Evolutionary conservation across 1,284 basidiomycete genomes (phyloP).

Genomic region (Baeospora myosura): DNA sequence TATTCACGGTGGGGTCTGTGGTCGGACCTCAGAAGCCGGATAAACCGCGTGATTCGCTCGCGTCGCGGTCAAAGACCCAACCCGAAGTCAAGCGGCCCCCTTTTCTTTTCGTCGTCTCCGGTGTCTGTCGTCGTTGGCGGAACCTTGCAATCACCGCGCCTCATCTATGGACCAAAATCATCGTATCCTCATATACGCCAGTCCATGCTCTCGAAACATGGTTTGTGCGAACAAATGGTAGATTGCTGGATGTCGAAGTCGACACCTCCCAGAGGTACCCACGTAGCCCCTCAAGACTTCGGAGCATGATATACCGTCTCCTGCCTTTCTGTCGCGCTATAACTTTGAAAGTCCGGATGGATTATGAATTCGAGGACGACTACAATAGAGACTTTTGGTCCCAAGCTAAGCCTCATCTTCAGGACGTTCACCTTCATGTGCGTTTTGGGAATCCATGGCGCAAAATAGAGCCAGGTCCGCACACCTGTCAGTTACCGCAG

Average conservation of each 20-base stretch:
- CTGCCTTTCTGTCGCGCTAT: background rate
- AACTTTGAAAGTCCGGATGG: background rate
- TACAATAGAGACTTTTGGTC: background rate
- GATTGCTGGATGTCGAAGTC: slow-evolving; percentile 19
- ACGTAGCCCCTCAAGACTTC: background rate
- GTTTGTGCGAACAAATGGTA: slow-evolving; percentile 23
- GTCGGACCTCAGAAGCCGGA: no score
- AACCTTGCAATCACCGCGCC: slow-evolving; percentile 22
- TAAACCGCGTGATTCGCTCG: no score
- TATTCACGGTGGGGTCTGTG: no score
- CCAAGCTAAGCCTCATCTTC: background rate
- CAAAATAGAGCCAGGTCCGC: background rate
- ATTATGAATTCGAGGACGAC: background rate
- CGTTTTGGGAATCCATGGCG: background rate
- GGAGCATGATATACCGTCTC: background rate
- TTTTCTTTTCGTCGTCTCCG: no score
- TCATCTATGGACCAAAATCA: slow-evolving; percentile 24
- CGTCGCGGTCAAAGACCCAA: no score
- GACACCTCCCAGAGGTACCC: background rate
- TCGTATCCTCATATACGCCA: slow-evolving; percentile 15
- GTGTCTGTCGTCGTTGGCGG: slow-evolving; percentile 26
- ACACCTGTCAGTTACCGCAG: background rate
- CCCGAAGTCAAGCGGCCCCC: no score
- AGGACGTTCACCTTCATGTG: background rate
- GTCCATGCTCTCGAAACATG: slow-evolving; percentile 15